phyloP scores from a whole-genome alignment of 345 rosid genomes.

The Citrus medica region DNA sequence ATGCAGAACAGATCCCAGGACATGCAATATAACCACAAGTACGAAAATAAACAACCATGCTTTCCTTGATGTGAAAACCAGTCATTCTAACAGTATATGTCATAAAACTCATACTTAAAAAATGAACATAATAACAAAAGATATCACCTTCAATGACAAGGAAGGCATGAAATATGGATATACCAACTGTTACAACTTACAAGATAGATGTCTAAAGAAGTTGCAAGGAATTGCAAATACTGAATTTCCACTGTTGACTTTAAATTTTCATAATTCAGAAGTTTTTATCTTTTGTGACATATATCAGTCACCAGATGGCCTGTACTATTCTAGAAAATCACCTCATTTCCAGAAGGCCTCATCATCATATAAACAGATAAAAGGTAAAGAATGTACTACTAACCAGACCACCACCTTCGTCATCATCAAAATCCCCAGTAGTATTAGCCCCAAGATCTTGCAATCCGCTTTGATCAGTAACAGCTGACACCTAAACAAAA shows the following conservation, averaged over 20 bases:
- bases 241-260: background rate
- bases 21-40: background rate
- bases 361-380: background rate
- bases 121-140: background rate
- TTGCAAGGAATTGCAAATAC: background rate
- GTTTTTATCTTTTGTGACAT: background rate
- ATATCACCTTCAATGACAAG: background rate
- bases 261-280: background rate
- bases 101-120: background rate
- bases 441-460: slow-evolving; percentile 76
- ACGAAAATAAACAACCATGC: background rate
- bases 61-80: background rate
- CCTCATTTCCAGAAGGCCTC: background rate
- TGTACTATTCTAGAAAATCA: background rate
- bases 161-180: background rate
- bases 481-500: slow-evolving; percentile 72
- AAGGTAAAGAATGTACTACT: slow-evolving; percentile 25
- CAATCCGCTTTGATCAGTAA: slow-evolving; percentile 74
- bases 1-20: background rate
- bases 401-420: slow-evolving; percentile 96
- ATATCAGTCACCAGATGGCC: background rate
- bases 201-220: background rate
- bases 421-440: slow-evolving; percentile 94
- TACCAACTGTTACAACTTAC: background rate
- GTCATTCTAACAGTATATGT: background rate